Evolutionary conservation across 2,329 filamentous ascomycete genomes (phyloP), one percentile per base, ranked within the genome.

Genomic region (Setomelanomma holmii): DNA sequence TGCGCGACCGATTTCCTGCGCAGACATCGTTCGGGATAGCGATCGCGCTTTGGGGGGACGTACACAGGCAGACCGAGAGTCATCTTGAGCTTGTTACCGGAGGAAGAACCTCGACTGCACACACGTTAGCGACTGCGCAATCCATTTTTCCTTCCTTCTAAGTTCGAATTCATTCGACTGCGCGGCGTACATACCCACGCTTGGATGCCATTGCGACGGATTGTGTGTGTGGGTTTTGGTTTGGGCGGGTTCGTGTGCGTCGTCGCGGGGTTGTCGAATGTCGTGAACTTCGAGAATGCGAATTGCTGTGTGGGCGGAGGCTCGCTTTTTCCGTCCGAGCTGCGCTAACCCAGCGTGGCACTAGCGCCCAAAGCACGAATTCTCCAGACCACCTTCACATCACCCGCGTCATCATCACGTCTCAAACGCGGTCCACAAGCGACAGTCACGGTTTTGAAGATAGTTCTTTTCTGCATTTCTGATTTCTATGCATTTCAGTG

Each of bases 81-180:
- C 95, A 99, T 99, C 90, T 96, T 98, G 77, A 98, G 90, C 90
- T 99, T 99, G 90, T 96, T 96, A 88, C 95, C 95, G 78, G 93
- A 90, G 86, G 91, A 89, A 90, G 89, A 90, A 87, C 91, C 84
- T 76, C 85, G 82, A 79, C 84, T 85, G 68, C 69, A 30, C 41
- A 21, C 35, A 48, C n/a, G 59, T 75, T 64, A 76, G 69, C 64
- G 23, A 46, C 11, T 34, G 24, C 27, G 4, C 19, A 45, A 2
- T n/a, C 11, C 17, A 23, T 20, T 2, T n/a, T n/a, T 30, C 24
- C 40, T n/a, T 42, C 20, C 10, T 21, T n/a, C 22, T 20, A 4
- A 12, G 7, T 11, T 23, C 4, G 19, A 33, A 33, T 21, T 10
- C 10, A 30, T 30, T 30, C 34, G 16, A 30, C 12, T 7, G 24